phyloP scores from a whole-genome alignment of 1,139 yeast genomes.

The Yamadazyma conglobata region DNA sequence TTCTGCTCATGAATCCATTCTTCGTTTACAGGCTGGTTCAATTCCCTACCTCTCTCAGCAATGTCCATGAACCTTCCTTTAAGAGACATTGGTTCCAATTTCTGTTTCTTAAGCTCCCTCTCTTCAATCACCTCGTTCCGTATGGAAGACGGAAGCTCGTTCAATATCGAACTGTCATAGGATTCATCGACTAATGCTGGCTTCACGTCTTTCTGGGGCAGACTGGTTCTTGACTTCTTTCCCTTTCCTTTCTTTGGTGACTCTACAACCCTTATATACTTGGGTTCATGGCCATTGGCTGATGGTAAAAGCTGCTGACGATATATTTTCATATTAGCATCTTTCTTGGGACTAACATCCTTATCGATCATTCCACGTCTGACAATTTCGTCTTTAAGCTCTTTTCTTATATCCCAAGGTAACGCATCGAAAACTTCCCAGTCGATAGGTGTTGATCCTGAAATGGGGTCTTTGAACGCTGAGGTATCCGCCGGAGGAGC shows the following conservation, averaged over 20 bases:
- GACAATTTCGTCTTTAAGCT: constrained; percentile 43
- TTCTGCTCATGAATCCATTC: constrained; percentile 26
- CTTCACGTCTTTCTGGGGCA: constrained; percentile 12
- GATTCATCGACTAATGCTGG: constrained; percentile 13
- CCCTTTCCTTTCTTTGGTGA: constrained; percentile 23
- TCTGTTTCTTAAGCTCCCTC: constrained; percentile 26
- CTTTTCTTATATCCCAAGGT: constrained; percentile 51
- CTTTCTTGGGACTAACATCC: constrained; percentile 15
- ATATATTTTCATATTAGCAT: constrained; percentile 24
- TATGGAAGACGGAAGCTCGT: constrained; percentile 47
- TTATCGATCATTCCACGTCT: constrained; percentile 27
- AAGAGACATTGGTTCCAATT: constrained; percentile 27
- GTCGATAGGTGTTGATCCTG: constrained; percentile 34
- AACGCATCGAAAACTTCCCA: constrained; percentile 53
- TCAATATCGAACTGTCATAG: constrained; percentile 40
- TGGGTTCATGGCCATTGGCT: constrained; percentile 19
- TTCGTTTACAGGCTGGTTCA: constrained; percentile 19
- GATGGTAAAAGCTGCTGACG: constrained; percentile 42
- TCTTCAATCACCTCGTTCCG: constrained; percentile 41
- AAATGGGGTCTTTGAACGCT: constrained; percentile 14
- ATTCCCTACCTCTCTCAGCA: constrained; percentile 17
- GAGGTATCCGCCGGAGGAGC: constrained; percentile 8
- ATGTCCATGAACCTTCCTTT: constrained; percentile 28
- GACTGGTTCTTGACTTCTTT: constrained; percentile 11
- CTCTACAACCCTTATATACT: constrained; percentile 35